Conservation (phyloP, 164 flowering plant genomes). For the Macadamia integrifolia region DNA sequence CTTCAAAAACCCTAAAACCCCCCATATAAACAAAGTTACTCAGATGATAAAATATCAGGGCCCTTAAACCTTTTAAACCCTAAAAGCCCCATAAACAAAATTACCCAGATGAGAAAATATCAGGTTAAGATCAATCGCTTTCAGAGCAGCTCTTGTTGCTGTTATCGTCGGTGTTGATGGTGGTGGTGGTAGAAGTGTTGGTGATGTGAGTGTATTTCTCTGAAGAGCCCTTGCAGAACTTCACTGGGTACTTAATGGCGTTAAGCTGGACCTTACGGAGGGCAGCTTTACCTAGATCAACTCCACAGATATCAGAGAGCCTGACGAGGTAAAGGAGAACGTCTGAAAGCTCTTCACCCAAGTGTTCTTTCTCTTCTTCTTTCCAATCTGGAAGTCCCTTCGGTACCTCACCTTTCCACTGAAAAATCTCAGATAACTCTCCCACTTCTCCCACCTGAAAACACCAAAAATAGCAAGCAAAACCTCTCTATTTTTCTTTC, state of each 20-base stretch:
- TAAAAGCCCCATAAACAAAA: background rate
- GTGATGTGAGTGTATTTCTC: background rate
- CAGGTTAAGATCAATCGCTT: background rate
- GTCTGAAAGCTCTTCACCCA: slow-evolving; percentile 51
- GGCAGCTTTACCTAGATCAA: slow-evolving; percentile 48
- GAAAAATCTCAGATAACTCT: slow-evolving; percentile 50
- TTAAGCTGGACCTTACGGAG: slow-evolving; percentile 39
- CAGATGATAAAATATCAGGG: no score
- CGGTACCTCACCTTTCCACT: slow-evolving; percentile 56
- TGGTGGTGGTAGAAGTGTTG: background rate
- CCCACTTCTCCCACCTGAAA: slow-evolving; percentile 53
- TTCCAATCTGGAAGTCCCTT: slow-evolving; percentile 46
- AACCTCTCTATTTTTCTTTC: background rate
- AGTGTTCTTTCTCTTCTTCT: slow-evolving; percentile 43
- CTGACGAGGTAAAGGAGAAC: slow-evolving; percentile 44
- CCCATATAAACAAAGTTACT: background rate
- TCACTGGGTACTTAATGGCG: slow-evolving; percentile 42
- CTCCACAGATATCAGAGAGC: slow-evolving; percentile 45
- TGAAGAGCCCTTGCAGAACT: slow-evolving; percentile 18
- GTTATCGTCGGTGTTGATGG: background rate
- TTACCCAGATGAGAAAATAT: background rate
- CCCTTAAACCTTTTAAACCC: background rate
- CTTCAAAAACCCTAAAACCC: background rate
- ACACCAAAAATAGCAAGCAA: slow-evolving; percentile 1
- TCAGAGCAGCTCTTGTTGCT: background rate